A percentile compares a stretch with the other conserved stretches of the same genome.
Conservation (phyloP, 768 basidiomycete species). For the Leccinum subtestaceum region DNA sequence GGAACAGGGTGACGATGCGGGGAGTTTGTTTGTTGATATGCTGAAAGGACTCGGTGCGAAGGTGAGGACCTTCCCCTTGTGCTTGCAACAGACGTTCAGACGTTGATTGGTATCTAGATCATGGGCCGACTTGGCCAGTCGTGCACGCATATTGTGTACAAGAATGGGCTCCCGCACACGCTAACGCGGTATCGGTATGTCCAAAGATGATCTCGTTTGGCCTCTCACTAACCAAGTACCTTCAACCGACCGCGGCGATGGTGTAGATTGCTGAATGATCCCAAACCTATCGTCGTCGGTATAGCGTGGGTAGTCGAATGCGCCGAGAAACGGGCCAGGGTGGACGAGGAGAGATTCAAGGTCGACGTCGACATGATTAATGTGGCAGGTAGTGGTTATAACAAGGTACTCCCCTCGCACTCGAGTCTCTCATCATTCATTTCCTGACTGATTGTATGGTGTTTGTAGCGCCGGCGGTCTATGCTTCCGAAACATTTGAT, state of each 20-base stretch:
- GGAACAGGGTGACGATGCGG: slow-evolving; percentile 76
- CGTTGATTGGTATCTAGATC: slow-evolving; percentile 40
- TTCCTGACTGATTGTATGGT: neutral
- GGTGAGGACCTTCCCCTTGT: slow-evolving; percentile 41
- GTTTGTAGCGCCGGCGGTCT: slow-evolving; percentile 62
- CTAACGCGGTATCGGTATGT: slow-evolving; percentile 66
- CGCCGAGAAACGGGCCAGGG: slow-evolving; percentile 58
- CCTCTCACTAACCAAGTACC: neutral
- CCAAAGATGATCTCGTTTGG: neutral
- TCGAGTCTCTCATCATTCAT: neutral
- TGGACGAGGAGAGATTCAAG: slow-evolving; percentile 64
- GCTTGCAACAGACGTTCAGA: neutral
- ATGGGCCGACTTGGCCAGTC: slow-evolving; percentile 58
- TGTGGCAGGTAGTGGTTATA: slow-evolving; percentile 48
- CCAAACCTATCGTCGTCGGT: slow-evolving; percentile 71
- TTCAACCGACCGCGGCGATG: neutral
- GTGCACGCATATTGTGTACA: slow-evolving; percentile 84
- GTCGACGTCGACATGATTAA: slow-evolving; percentile 61
- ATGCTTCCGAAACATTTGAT: slow-evolving; percentile 64
- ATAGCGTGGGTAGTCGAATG: slow-evolving; percentile 91
- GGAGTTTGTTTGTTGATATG: slow-evolving; percentile 81
- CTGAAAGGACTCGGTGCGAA: slow-evolving; percentile 74
- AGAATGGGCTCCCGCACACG: slow-evolving; percentile 77
- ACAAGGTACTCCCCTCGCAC: slow-evolving; percentile 48
- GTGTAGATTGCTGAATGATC: slow-evolving; percentile 59